Evolutionary conservation across 164 flowering plant genomes (phyloP).

Genomic region (Liriodendron chinense): DNA sequence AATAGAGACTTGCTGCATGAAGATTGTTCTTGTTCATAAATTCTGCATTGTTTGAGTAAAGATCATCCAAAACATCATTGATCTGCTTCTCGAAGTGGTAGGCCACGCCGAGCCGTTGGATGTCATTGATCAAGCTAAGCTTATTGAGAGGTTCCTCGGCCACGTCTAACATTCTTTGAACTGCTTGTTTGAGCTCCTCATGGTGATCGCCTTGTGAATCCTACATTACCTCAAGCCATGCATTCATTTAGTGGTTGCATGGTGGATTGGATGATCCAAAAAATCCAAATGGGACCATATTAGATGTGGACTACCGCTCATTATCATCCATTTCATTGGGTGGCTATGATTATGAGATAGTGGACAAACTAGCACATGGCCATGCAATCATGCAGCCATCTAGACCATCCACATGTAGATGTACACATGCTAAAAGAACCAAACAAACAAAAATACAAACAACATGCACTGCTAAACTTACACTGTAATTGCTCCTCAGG

Average conservation of each 20-base stretch:
- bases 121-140: not conserved
- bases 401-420: too few species aligned
- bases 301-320: not conserved
- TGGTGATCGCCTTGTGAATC: not conserved
- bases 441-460: not conserved
- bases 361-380: too few species aligned
- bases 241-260: too few species aligned
- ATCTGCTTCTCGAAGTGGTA: constrained; percentile 5
- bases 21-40: not conserved
- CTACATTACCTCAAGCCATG: not conserved
- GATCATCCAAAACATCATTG: not conserved
- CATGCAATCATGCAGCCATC: too few species aligned
- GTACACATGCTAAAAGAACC: not conserved
- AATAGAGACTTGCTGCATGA: not conserved
- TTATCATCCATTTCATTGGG: not conserved
- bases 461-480: not conserved
- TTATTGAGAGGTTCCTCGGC: not conserved
- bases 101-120: not conserved
- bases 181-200: not conserved
- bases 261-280: not conserved
- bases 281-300: not conserved
- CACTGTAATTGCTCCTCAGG: not conserved
- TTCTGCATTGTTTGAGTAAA: not conserved
- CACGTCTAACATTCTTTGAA: not conserved
- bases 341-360: too few species aligned